Percentiles rank a stretch among this genome's conserved stretches.
Evolutionary conservation across 1,284 basidiomycete species (phyloP).

Genomic region (Vanrija sp.): DNA sequence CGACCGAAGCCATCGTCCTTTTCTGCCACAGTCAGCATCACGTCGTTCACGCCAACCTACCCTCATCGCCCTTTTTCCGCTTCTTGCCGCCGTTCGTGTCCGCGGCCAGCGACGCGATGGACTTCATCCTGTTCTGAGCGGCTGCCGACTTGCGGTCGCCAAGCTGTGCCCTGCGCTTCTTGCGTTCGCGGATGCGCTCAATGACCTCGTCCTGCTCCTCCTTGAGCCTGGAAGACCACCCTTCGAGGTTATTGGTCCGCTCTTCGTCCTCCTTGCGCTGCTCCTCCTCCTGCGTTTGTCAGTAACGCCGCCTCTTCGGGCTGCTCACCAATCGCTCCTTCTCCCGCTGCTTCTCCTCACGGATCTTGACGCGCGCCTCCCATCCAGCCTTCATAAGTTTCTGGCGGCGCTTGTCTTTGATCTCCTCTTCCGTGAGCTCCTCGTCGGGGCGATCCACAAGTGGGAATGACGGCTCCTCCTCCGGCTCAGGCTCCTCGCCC

Average conservation of each 20-base stretch:
- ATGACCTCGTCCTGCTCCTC: conserved; percentile 77
- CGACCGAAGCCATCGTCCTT: conserved; percentile 84
- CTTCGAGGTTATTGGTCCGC: conserved; percentile 63
- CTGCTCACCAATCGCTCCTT: conserved; percentile 56
- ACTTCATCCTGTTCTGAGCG: conserved; percentile 96
- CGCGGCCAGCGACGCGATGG: conserved; percentile 83
- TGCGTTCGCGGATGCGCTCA: conserved; percentile 77
- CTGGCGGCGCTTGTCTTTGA: conserved; percentile 95
- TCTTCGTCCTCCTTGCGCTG: conserved; percentile 74
- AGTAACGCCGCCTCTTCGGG: not conserved
- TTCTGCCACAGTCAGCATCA: conserved; percentile 48
- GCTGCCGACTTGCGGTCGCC: conserved; percentile 90
- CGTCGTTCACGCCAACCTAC: conserved; percentile 50
- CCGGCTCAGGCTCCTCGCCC: conserved; percentile 54
- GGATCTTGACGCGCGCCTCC: conserved; percentile 80
- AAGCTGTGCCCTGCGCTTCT: conserved; percentile 74
- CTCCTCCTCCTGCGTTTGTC: conserved; percentile 57
- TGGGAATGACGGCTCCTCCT: conserved; percentile 83
- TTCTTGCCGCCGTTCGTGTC: conserved; percentile 66
- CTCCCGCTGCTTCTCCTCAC: conserved; percentile 85
- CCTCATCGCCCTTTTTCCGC: conserved; percentile 69
- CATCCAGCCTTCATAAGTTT: conserved; percentile 89
- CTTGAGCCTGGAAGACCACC: conserved; percentile 68
- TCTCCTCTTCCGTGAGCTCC: conserved; percentile 85
- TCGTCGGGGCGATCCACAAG: conserved; percentile 86